A percentile compares a stretch with the other conserved stretches of the same genome.
Evolutionary conservation across 2,329 filamentous ascomycete species (phyloP).

Genomic region (Claviceps purpurea): DNA sequence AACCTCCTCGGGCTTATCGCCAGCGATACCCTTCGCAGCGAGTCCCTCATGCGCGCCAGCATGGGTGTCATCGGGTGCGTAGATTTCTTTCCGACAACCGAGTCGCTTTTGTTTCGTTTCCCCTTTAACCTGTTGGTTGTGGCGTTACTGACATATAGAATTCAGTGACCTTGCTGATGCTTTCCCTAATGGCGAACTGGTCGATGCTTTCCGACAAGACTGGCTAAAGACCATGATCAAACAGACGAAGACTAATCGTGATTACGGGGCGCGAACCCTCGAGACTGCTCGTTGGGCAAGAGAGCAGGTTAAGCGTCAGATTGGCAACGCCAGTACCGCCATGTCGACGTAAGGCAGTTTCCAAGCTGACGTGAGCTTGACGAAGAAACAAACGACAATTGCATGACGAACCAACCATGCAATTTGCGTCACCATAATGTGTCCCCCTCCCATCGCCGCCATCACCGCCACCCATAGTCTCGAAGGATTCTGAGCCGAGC

Average conservation of each 20-base stretch:
- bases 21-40: constrained; percentile 75
- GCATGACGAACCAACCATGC: constrained; percentile 3
- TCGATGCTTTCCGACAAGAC: constrained; percentile 73
- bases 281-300: constrained; percentile 95
- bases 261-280: constrained; percentile 72
- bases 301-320: constrained; percentile 91
- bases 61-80: constrained; percentile 95
- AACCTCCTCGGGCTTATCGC: constrained; percentile 70
- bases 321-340: constrained; percentile 37
- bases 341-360: constrained; percentile 33
- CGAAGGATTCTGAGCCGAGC: not conserved
- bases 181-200: constrained; percentile 81
- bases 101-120: not conserved
- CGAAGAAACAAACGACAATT: not conserved
- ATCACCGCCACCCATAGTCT: not conserved
- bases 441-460: not conserved
- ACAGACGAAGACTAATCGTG: constrained; percentile 79
- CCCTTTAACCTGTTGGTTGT: not conserved
- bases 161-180: constrained; percentile 80
- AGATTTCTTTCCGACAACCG: not conserved
- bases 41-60: constrained; percentile 78
- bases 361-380: constrained; percentile 14
- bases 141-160: constrained; percentile 7
- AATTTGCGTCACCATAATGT: not conserved
- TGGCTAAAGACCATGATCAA: constrained; percentile 86